Evolutionary conservation across 2,329 filamentous ascomycete genomes (phyloP).

Genomic region (Thielaviopsis punctulata): DNA sequence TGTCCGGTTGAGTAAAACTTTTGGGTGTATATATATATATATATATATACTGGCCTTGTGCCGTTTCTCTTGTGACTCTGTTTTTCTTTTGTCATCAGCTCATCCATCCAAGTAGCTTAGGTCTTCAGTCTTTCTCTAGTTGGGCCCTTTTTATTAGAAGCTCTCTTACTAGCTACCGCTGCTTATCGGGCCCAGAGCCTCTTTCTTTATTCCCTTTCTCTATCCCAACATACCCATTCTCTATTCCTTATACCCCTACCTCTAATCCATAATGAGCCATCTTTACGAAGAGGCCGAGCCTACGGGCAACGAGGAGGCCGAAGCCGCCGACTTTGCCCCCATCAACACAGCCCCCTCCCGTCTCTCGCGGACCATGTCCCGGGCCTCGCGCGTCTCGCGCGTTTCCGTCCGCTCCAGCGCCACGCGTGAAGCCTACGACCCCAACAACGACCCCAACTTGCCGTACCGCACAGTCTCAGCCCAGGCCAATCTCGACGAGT

Average conservation of each 20-base stretch:
- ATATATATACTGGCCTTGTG: background rate
- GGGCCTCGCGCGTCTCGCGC: constrained; percentile 13
- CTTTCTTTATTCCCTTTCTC: background rate
- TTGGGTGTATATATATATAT: too few species aligned
- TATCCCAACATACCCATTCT: background rate
- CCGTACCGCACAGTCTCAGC: constrained; percentile 47
- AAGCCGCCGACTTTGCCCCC: constrained; percentile 3
- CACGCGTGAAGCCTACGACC: constrained; percentile 22
- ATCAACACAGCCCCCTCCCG: constrained; percentile 4
- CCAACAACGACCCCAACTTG: constrained; percentile 35
- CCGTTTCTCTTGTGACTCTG: background rate
- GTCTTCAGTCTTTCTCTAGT: background rate
- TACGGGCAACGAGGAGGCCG: background rate
- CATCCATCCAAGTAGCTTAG: background rate
- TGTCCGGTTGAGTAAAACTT: too few species aligned
- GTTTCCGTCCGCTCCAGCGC: constrained; percentile 13
- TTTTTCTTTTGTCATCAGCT: background rate
- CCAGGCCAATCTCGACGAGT: constrained; percentile 48
- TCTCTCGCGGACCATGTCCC: constrained; percentile 12
- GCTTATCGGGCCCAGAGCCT: too few species aligned
- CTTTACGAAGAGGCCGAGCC: constrained; percentile 3
- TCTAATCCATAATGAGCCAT: background rate
- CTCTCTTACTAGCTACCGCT: background rate
- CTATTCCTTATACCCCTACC: background rate
- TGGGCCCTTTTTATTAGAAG: too few species aligned